phyloP scores from a whole-genome alignment of 2,329 filamentous ascomycete genomes.

The Trichoderma koningiopsis region DNA sequence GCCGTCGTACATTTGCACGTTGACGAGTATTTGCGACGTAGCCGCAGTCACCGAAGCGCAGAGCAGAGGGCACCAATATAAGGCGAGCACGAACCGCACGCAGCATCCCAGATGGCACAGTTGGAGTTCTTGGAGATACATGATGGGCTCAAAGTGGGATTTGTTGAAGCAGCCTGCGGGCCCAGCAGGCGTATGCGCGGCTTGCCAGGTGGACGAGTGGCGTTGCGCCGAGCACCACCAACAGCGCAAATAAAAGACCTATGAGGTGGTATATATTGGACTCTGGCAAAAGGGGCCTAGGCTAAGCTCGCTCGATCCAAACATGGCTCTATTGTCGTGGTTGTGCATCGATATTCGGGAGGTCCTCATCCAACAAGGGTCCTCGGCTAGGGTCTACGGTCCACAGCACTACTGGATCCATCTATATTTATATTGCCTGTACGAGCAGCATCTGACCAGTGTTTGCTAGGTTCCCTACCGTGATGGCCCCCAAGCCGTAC shows the following conservation, averaged over 20 bases:
- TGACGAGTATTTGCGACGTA: neutral
- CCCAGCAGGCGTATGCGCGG: neutral
- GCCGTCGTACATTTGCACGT: neutral
- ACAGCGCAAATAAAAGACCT: neutral
- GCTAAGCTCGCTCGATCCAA: neutral
- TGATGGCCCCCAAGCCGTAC: neutral
- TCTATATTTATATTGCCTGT: neutral
- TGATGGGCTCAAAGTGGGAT: neutral
- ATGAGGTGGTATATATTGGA: neutral
- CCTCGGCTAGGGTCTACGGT: neutral
- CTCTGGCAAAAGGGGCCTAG: neutral
- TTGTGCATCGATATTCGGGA: neutral
- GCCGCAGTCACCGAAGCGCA: neutral
- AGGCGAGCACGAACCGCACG: neutral
- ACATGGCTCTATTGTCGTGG: neutral
- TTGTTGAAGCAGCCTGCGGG: neutral
- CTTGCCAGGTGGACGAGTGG: conserved; percentile 10
- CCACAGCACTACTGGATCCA: neutral
- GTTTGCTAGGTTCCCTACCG: neutral
- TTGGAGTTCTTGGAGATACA: too few relatives aligned
- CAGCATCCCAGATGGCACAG: neutral
- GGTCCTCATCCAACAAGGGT: neutral
- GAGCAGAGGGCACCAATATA: neutral
- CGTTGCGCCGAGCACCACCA: neutral
- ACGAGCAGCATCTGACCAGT: neutral